These are phyloP conservation scores for Raffaelea arxii DNA, from an alignment of 2,329 filamentous ascomycete genomes.

Conservation along the genomic window DNA sequence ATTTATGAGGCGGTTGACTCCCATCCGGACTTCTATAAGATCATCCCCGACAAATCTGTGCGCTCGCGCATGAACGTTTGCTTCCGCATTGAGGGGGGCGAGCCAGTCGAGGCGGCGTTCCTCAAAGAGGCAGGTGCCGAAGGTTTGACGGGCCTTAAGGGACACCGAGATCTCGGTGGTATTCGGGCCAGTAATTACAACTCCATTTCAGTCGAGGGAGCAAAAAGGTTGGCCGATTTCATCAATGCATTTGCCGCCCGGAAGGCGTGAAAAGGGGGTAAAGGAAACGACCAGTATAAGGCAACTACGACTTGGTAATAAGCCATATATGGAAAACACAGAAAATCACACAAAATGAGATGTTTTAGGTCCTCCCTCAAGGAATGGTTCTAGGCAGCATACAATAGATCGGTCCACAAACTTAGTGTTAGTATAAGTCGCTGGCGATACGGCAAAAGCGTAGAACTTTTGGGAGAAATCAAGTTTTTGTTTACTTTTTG, in stretches of 20 bases:
- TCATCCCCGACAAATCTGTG: constrained; percentile 65
- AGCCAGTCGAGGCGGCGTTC: constrained; percentile 65
- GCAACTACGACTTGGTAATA: too few relatives aligned
- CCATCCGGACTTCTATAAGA: constrained; percentile 59
- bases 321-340: too few relatives aligned
- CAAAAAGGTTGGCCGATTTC: constrained; percentile 58
- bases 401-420: too few relatives aligned
- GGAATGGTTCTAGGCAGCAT: too few relatives aligned
- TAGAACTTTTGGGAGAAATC: too few relatives aligned
- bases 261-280: too few relatives aligned
- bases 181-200: constrained; percentile 89
- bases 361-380: too few relatives aligned
- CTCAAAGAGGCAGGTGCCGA: constrained; percentile 58
- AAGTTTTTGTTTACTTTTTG: too few relatives aligned
- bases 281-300: too few relatives aligned
- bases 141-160: constrained; percentile 73
- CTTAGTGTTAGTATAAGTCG: too few relatives aligned
- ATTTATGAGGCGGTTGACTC: constrained; percentile 73
- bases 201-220: constrained; percentile 59
- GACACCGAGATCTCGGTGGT: constrained; percentile 77
- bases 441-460: too few relatives aligned
- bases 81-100: constrained; percentile 63
- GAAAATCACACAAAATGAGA: too few relatives aligned
- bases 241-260: constrained; percentile 47
- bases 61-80: constrained; percentile 94